Percentiles rank a stretch among this genome's conserved stretches.
Conservation (phyloP, 2,329 filamentous ascomycete species). For the Fusarium cyanostomum region DNA sequence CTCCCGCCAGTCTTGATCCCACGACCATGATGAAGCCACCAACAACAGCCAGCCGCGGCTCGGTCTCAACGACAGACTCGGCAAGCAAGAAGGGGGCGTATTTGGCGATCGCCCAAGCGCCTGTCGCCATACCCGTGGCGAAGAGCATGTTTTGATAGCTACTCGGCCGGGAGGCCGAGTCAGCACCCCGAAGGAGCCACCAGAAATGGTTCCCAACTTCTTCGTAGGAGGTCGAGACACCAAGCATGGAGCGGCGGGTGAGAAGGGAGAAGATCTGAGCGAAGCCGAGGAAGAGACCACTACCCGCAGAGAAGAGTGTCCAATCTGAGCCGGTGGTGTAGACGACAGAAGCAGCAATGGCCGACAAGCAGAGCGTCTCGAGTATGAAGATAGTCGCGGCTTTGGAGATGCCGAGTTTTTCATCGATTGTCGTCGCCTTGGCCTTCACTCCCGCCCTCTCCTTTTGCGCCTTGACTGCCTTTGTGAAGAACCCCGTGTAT, state of each 20-base stretch:
- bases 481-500: conserved; percentile 57
- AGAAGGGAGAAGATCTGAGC: conserved; percentile 67
- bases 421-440: conserved; percentile 49
- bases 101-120: conserved; percentile 54
- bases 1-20: conserved; percentile 70
- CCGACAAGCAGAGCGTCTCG: conserved; percentile 53
- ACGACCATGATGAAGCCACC: conserved; percentile 68
- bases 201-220: conserved; percentile 66
- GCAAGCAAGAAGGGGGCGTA: conserved; percentile 45
- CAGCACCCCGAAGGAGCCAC: conserved; percentile 50
- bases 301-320: conserved; percentile 57
- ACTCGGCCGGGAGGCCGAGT: conserved; percentile 39
- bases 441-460: conserved; percentile 40
- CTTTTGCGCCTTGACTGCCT: conserved; percentile 44
- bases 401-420: conserved; percentile 53
- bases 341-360: conserved; percentile 51
- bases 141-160: conserved; percentile 60
- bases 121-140: conserved; percentile 59
- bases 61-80: conserved; percentile 43
- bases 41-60: conserved; percentile 53
- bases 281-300: conserved; percentile 66
- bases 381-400: conserved; percentile 52
- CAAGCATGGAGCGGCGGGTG: conserved; percentile 63
- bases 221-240: conserved; percentile 70
- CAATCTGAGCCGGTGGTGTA: conserved; percentile 40